Conservation (phyloP, 306 rosid genomes). For the Carpinus viminea region DNA sequence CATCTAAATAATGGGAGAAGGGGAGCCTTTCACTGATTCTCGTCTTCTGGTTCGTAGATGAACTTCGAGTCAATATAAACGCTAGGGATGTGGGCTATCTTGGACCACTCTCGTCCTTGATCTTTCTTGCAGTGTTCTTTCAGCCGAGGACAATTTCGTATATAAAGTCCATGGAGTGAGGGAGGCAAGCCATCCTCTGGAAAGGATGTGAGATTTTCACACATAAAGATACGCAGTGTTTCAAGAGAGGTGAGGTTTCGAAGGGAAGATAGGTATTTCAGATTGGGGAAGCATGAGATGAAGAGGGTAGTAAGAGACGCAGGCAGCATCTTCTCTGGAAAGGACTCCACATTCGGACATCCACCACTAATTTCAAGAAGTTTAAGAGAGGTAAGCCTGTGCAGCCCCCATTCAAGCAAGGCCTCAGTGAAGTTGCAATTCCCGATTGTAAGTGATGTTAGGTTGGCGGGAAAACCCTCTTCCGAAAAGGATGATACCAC, state of each 20-base stretch:
- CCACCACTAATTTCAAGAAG: neutral
- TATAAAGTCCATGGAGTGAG: rapidly evolving
- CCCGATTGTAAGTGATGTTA: neutral
- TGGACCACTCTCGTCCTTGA: neutral
- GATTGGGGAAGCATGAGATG: neutral
- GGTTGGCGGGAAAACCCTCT: constrained; percentile 17
- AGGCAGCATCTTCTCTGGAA: constrained; percentile 18
- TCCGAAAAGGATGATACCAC: neutral
- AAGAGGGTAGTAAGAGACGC: constrained; percentile 12
- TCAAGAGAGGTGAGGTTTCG: constrained; percentile 25
- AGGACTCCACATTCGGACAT: constrained; percentile 4
- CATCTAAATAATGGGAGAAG: too few species aligned
- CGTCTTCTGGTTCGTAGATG: too few species aligned
- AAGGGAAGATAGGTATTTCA: constrained; percentile 6
- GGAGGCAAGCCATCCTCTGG: neutral
- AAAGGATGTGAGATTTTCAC: neutral
- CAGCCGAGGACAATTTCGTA: neutral
- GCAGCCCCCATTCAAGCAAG: constrained; percentile 12
- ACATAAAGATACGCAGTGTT: rapidly evolving
- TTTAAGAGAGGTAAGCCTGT: constrained; percentile 22
- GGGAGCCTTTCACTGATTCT: too few species aligned
- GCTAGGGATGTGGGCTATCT: neutral
- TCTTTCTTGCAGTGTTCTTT: neutral
- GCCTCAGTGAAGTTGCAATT: neutral
- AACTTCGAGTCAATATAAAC: neutral